Conservation (phyloP, 2,329 filamentous ascomycete genomes). For the Monosporascus sp. region DNA sequence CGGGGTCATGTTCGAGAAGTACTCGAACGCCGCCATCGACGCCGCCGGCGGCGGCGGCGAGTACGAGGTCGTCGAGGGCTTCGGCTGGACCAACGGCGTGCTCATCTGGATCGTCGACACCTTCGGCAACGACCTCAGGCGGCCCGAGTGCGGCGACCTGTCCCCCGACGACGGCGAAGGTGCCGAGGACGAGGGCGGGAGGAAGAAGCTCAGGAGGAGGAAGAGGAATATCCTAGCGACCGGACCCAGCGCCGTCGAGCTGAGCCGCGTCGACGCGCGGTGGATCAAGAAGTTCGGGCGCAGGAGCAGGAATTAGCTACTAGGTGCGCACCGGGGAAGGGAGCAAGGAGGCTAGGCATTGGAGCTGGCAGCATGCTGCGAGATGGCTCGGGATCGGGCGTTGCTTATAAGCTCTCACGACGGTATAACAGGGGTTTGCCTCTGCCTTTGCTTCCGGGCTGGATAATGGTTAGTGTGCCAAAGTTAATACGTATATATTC, state of each 20-base stretch:
- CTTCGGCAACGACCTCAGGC: slow-evolving; percentile 49
- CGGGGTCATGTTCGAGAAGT: slow-evolving; percentile 68
- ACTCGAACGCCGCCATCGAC: slow-evolving; percentile 54
- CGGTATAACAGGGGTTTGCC: too few species aligned
- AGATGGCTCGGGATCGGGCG: too few species aligned
- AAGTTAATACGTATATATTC: too few species aligned
- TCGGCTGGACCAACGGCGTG: slow-evolving; percentile 67
- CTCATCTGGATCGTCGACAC: slow-evolving; percentile 60
- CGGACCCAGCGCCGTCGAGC: slow-evolving; percentile 36
- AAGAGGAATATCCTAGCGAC: slow-evolving; percentile 10
- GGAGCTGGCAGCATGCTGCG: too few species aligned
- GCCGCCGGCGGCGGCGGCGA: slow-evolving; percentile 60
- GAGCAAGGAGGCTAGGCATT: neutral
- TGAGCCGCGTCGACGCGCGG: slow-evolving; percentile 38
- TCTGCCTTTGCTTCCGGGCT: too few species aligned
- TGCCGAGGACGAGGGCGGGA: neutral
- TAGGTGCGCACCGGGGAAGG: neutral
- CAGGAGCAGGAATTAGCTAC: neutral
- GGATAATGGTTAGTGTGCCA: too few species aligned
- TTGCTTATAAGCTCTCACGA: too few species aligned
- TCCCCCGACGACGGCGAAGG: slow-evolving; percentile 30
- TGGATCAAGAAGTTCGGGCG: slow-evolving; percentile 44
- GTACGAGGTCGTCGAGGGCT: slow-evolving; percentile 64
- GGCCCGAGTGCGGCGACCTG: slow-evolving; percentile 51
- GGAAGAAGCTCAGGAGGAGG: slow-evolving; percentile 20